These are phyloP conservation scores for Heteromeles arbutifolia DNA, from an alignment of 306 rosid genomes.

Conservation along the genomic window DNA sequence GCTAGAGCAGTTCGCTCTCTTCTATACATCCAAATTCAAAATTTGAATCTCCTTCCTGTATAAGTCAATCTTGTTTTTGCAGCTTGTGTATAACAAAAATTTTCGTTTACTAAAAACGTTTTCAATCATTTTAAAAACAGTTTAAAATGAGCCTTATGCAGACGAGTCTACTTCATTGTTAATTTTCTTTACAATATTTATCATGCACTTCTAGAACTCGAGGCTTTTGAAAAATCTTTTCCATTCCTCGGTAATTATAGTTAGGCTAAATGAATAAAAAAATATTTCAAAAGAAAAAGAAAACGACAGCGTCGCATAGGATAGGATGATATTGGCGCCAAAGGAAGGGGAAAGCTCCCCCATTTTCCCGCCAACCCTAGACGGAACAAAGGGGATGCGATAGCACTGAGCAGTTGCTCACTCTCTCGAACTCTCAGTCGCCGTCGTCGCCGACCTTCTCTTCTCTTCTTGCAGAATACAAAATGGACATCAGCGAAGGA, in stretches of 20 bases:
- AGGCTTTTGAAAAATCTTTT: no score
- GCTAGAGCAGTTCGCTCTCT: no score
- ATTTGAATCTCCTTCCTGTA: no score
- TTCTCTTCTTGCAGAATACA: not conserved
- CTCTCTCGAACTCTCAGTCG: not conserved
- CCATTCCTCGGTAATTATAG: no score
- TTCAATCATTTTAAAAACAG: no score
- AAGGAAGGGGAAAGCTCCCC: not conserved
- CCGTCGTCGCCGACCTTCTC: not conserved
- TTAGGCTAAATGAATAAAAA: no score
- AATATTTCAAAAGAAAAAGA: not conserved
- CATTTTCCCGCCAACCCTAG: conserved; percentile 58
- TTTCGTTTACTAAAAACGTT: no score
- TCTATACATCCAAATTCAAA: not conserved
- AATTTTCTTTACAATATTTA: no score
- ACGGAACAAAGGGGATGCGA: not conserved
- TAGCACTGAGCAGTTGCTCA: not conserved
- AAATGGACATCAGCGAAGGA: conserved; percentile 88
- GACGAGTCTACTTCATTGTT: no score
- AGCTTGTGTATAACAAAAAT: not conserved
- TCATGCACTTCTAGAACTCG: not conserved
- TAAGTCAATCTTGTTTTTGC: not conserved
- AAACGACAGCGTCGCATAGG: not conserved
- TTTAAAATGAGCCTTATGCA: no score
- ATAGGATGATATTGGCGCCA: conserved; percentile 32